phyloP scores from a whole-genome alignment of 306 rosid species.

The Quercus parvula region DNA sequence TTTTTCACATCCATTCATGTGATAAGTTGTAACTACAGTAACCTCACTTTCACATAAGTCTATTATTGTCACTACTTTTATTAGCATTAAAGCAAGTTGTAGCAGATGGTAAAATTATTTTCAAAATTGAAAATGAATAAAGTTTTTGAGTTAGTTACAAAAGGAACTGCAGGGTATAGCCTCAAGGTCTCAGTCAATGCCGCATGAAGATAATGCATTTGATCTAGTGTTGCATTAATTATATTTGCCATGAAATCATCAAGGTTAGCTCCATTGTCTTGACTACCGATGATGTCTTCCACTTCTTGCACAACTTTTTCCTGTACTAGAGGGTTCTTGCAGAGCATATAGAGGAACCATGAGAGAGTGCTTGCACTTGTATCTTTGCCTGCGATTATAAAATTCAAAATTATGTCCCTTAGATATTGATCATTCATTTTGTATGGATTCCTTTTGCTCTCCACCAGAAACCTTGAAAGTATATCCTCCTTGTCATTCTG shows the following conservation, averaged over 20 bases:
- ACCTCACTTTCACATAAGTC: too few relatives aligned
- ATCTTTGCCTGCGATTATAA: conserved; percentile 79
- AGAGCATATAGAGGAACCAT: conserved; percentile 79
- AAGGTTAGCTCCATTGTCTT: conserved; percentile 23
- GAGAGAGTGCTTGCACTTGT: conserved; percentile 66
- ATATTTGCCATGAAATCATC: conserved; percentile 44
- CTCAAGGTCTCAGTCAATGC: conserved; percentile 76
- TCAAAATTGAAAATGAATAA: not conserved
- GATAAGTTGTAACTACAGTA: too few relatives aligned
- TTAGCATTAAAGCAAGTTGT: not conserved
- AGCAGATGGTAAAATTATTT: not conserved
- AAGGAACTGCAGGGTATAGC: conserved; percentile 68
- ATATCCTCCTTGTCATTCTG: conserved; percentile 70
- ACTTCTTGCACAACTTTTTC: conserved; percentile 70
- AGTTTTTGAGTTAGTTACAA: conserved; percentile 20
- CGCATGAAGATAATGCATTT: conserved; percentile 87
- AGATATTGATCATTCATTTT: conserved; percentile 55
- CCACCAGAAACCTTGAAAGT: conserved; percentile 73
- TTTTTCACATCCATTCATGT: too few relatives aligned
- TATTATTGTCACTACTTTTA: too few relatives aligned
- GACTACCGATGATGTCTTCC: conserved; percentile 36
- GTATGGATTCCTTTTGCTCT: conserved; percentile 55
- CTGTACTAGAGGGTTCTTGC: conserved; percentile 72
- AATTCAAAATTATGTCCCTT: conserved; percentile 65
- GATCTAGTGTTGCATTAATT: conserved; percentile 51